Base-by-base conservation (phyloP, 202 grass and related monocot genomes). In the Elaeis oleifera region DNA sequence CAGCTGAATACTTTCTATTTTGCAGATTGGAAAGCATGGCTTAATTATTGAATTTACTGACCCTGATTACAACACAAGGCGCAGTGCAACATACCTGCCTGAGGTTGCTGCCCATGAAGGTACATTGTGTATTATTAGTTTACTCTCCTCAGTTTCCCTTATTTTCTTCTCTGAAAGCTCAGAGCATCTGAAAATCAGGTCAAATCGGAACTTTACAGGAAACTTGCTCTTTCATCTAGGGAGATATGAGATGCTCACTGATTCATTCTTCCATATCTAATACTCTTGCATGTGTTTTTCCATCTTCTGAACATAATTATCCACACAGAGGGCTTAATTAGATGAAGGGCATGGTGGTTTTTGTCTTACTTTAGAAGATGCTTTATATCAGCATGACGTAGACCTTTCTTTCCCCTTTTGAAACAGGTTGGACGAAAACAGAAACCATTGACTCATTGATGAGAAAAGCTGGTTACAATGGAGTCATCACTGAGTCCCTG, bases 51-150 rank as follows among this genome's bases (percentile, higher is more conserved):
- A 99, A 77, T 99, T 99, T 66, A 90, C 80, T 0, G 88, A 94
- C 78, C 83, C 85, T 78, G 75, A 84, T 68, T 89, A 82, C 53
- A 89, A 76, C 65, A 81, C 73, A 28, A 85, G 85, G 53, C 70
- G 70, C 17, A 99, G 80, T 65, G 95, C 83, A 50, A 99, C 95
- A 16, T 99, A 99, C 78, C 84, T 99, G 62, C 95, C 95, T 78
- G 95, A 99, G 76, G 85, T 99, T 76, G 88, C 95, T 59, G 83
- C 88, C n/a, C 83, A 99, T 80, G 88, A 99, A 99, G 88, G 95
- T 99, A 55, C 72, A 52, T 58, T 23, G 36, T 44, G 36, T 14
- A 13, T 13, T 44, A 44, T 44, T 44, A 14, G 36, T 13, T 44
- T 44, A 11, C 32, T 44, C 36, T 44, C 36, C 36, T 44, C 36